phyloP scores from a whole-genome alignment of 805 yeast species.

The Pichia manshurica region DNA sequence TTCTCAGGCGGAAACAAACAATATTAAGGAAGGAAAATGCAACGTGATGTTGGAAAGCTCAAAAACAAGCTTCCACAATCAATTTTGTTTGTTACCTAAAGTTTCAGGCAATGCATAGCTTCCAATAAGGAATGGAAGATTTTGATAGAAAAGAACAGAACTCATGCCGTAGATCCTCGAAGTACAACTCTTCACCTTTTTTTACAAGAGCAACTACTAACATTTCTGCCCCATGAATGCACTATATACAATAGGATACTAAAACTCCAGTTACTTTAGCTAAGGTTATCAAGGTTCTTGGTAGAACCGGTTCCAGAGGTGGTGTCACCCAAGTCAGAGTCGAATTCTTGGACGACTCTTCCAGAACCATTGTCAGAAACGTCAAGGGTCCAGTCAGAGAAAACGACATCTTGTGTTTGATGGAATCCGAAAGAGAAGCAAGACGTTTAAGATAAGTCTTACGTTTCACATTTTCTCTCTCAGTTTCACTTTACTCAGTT shows the following conservation, averaged over 20 bases:
- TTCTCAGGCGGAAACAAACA: too few relatives aligned
- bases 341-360: constrained; percentile 90
- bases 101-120: too few relatives aligned
- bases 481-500: not conserved
- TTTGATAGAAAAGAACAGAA: too few relatives aligned
- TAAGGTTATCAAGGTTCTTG: constrained; percentile 98
- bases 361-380: constrained; percentile 95
- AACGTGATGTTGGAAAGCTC: too few relatives aligned
- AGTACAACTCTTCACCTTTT: too few relatives aligned
- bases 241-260: constrained; percentile 36
- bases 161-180: too few relatives aligned
- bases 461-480: not conserved
- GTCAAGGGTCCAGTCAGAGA: constrained; percentile 97
- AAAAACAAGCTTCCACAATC: too few relatives aligned
- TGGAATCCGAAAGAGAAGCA: constrained; percentile 99
- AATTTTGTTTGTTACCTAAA: too few relatives aligned
- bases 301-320: constrained; percentile 99
- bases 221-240: not conserved
- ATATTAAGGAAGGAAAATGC: too few relatives aligned
- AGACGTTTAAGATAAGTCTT: constrained; percentile 71
- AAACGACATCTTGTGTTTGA: constrained; percentile 96
- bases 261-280: constrained; percentile 98
- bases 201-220: too few relatives aligned
- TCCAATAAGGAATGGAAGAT: too few relatives aligned
- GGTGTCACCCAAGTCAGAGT: constrained; percentile 99